phyloP scores from a whole-genome alignment of 108 stramenopile species.

The Epipyxis sp. region DNA sequence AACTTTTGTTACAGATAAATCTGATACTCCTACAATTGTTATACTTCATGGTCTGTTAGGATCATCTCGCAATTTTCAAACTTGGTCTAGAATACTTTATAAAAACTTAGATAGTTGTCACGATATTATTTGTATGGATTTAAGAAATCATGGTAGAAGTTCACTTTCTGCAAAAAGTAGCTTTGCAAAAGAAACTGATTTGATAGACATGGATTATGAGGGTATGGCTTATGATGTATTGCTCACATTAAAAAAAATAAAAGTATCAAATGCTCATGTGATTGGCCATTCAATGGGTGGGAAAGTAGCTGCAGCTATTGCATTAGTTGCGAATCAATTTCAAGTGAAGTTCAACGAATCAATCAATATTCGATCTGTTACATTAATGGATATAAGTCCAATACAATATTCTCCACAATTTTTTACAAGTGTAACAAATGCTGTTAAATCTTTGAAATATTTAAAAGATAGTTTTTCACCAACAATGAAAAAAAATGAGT shows the following conservation, averaged over 20 bases:
- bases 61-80: slow-evolving; percentile 82
- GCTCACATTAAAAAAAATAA: slow-evolving; percentile 61
- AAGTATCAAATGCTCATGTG: slow-evolving; percentile 61
- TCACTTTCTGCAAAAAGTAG: slow-evolving; percentile 48
- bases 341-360: neutral
- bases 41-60: slow-evolving; percentile 90
- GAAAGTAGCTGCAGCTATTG: slow-evolving; percentile 69
- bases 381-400: neutral
- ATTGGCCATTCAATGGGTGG: slow-evolving; percentile 92
- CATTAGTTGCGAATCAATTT: neutral
- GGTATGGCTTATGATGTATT: slow-evolving; percentile 82
- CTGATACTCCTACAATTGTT: no score
- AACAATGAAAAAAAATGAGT: neutral
- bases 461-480: neutral
- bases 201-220: slow-evolving; percentile 71
- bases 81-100: slow-evolving; percentile 64
- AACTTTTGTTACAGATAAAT: no score
- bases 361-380: neutral
- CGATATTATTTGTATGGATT: slow-evolving; percentile 67
- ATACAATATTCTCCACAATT: neutral
- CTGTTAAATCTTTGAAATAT: neutral
- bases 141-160: slow-evolving; percentile 79
- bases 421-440: neutral
- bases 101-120: slow-evolving; percentile 64
- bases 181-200: no score